phyloP scores from a whole-genome alignment of 208 protist species.

The Crithidia fasciculata region DNA sequence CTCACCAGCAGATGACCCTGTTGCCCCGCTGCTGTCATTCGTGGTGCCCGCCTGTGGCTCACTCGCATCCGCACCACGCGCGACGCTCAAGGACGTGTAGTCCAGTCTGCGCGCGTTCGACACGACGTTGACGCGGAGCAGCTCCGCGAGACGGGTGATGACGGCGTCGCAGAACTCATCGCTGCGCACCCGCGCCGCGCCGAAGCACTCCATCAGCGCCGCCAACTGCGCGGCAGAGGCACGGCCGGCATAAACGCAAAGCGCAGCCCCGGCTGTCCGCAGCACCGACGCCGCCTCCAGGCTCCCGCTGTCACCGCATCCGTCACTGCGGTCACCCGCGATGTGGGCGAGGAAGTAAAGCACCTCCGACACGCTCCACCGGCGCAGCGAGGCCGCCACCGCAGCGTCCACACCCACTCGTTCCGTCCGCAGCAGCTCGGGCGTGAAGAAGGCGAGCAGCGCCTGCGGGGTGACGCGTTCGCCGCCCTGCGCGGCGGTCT shows the following conservation, averaged over 20 bases:
- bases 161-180: slow-evolving; percentile 75
- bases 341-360: slow-evolving; percentile 30
- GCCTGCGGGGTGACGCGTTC: slow-evolving; percentile 21
- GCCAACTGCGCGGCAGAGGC: slow-evolving; percentile 73
- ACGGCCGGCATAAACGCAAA: slow-evolving; percentile 50
- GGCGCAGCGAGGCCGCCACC: slow-evolving; percentile 22
- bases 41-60: background rate
- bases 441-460: slow-evolving; percentile 30
- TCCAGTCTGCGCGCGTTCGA: background rate
- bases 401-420: slow-evolving; percentile 18
- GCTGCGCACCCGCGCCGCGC: slow-evolving; percentile 63
- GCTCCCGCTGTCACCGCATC: slow-evolving; percentile 20
- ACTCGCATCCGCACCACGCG: slow-evolving; percentile 34
- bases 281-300: slow-evolving; percentile 49
- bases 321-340: background rate
- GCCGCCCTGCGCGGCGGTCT: slow-evolving; percentile 13
- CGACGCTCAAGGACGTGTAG: slow-evolving; percentile 27
- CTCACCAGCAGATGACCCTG: too few relatives aligned
- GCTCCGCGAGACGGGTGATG: slow-evolving; percentile 35
- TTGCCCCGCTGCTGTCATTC: background rate
- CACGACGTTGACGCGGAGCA: slow-evolving; percentile 28
- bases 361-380: slow-evolving; percentile 42
- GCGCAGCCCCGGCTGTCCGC: slow-evolving; percentile 47
- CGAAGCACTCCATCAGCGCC: slow-evolving; percentile 65
- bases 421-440: slow-evolving; percentile 35